Evolutionary conservation across 495 filamentous ascomycete genomes (phyloP).

Genomic region (Aspergillus cristatus): DNA sequence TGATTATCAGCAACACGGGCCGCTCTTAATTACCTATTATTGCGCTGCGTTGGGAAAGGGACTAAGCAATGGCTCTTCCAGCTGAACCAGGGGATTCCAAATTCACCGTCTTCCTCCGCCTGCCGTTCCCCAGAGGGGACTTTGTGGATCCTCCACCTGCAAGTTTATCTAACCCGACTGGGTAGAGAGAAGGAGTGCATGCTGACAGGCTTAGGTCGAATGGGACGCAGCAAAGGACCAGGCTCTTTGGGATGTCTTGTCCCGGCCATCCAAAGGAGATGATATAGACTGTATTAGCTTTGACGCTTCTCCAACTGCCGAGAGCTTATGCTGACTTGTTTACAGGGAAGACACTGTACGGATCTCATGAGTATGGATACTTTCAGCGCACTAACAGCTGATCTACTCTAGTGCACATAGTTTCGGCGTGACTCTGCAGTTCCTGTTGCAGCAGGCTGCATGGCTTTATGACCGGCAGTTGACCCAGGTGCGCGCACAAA

Average conservation of each 20-base stretch:
- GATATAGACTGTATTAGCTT: constrained; percentile 69
- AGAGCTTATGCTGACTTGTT: constrained; percentile 22
- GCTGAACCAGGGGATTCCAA: constrained; percentile 22
- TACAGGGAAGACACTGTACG: constrained; percentile 75
- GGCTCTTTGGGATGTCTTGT: constrained; percentile 83
- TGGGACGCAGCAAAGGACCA: constrained; percentile 79
- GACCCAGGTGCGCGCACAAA: constrained; percentile 80
- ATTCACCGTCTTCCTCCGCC: constrained; percentile 72
- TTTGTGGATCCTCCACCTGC: constrained; percentile 88
- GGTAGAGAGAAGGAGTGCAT: neutral
- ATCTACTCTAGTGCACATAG: constrained; percentile 40
- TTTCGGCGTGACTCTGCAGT: constrained; percentile 72
- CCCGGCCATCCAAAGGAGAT: constrained; percentile 57
- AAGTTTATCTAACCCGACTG: constrained; percentile 18
- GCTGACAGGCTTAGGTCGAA: constrained; percentile 40
- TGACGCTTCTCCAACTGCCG: neutral
- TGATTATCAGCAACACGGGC: too few relatives aligned
- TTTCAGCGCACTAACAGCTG: constrained; percentile 1
- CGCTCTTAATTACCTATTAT: too few relatives aligned
- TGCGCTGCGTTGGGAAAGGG: too few relatives aligned
- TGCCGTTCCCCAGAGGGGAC: constrained; percentile 77
- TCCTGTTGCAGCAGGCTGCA: constrained; percentile 86
- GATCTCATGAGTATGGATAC: constrained; percentile 11
- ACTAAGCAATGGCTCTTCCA: constrained; percentile 8
- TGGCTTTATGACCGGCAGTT: constrained; percentile 92